Evolutionary conservation across 164 flowering plant species (phyloP), one percentile per base, ranked within the genome.

Genomic region (Nymphaea colorata): DNA sequence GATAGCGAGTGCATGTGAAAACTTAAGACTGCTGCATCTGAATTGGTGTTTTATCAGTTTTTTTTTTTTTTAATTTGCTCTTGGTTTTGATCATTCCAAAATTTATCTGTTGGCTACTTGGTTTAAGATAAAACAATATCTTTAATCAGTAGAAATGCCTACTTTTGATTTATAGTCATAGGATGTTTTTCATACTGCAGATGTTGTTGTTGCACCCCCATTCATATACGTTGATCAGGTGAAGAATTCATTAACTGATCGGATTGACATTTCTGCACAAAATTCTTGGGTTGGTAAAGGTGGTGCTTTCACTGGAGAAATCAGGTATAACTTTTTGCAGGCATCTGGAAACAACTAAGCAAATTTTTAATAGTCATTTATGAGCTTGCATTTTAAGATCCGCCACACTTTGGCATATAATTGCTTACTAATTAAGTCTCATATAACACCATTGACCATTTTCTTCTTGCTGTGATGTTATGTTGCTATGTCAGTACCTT

Each of bases 251-350:
- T 79, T 94, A 61, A 83, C 87, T 25, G 88, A 82, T 68, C 77
- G 84, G 66, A 79, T 94, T 74, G 97, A 89, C 71, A 73, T 94
- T 76, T 84, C 97, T 74, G 91, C 89, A 67, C 98, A 94, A 74
- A 94, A 94, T 77, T 89, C 89, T 72, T 94, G 98, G 98, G 79
- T 83, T 69, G 87, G 97, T 62, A 94, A 94, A 75, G 98, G 98
- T 68, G 98, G 98, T 44, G 98, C 97, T 67, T 94, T 88, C 76
- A 94, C 98, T 0, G 98, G 98, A 76, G 97, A 94, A 83, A 94
- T 94, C 85, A 94, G 98, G 98, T 91, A 67, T 42, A 42, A 16
- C 59, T 16, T 16, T 55, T 55, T 25, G 36, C 59, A 55, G 59
- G 16, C 12, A 2, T 55, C 16, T 55, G 59, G 1, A 10, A 55